A percentile compares a stretch with the other conserved stretches of the same genome.
Evolutionary conservation across 768 basidiomycete species (phyloP).

Genomic region (Phanerochaete sordida): DNA sequence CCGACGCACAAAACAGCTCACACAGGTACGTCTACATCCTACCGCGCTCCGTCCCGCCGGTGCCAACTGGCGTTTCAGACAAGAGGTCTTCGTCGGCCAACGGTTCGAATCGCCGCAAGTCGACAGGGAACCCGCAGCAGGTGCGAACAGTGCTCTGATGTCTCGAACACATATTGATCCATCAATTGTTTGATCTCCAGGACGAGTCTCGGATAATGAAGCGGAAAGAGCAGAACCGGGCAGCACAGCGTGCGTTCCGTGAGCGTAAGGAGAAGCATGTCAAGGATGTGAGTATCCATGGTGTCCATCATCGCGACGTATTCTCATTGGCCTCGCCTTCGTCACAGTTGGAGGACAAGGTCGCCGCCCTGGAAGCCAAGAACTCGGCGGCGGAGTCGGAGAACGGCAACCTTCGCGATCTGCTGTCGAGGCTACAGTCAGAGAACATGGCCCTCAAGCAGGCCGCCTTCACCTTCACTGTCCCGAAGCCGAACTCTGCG

Average conservation of each 20-base stretch:
- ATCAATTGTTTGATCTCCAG: conserved; percentile 23
- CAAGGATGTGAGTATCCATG: conserved; percentile 71
- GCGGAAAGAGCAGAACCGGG: conserved; percentile 96
- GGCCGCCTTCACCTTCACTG: conserved; percentile 77
- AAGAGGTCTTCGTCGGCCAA: background rate
- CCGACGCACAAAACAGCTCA: conserved; percentile 67
- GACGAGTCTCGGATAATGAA: conserved; percentile 78
- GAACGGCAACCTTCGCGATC: conserved; percentile 87
- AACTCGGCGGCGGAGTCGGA: conserved; percentile 69
- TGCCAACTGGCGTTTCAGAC: background rate
- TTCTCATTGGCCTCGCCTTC: conserved; percentile 3
- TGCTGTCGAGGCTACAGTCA: conserved; percentile 77
- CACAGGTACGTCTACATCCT: conserved; percentile 41
- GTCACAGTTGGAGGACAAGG: conserved; percentile 82
- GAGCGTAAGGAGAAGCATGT: conserved; percentile 98
- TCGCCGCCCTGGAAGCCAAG: conserved; percentile 81
- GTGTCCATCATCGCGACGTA: background rate
- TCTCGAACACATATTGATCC: background rate
- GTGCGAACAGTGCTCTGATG: conserved; percentile 21
- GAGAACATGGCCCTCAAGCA: conserved; percentile 86
- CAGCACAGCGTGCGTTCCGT: conserved; percentile 95
- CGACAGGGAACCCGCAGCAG: conserved; percentile 31
- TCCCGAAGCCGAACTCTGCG: conserved; percentile 44
- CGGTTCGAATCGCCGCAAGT: conserved; percentile 34
- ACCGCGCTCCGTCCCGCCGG: background rate